These are phyloP conservation scores for Raphanus sativus DNA, from an alignment of 345 rosid genomes.

Conservation along the genomic window DNA sequence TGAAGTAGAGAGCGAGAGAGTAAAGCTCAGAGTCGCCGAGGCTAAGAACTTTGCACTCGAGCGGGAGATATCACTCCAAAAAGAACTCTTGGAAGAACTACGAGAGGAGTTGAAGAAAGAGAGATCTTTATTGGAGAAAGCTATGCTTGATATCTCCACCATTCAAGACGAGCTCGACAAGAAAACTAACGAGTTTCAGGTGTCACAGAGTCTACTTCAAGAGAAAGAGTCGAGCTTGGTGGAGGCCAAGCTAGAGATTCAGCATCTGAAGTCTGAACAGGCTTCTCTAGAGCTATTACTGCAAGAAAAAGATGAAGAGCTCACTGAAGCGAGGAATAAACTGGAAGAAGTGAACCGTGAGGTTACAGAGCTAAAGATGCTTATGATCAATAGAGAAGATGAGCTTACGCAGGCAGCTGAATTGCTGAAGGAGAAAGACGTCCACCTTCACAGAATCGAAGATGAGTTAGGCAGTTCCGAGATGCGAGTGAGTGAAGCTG, in stretches of 20 bases:
- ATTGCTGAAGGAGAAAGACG: slow-evolving; percentile 72
- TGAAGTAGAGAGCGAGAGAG: slow-evolving; percentile 73
- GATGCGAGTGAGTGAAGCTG: slow-evolving; percentile 62
- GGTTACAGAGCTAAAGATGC: slow-evolving; percentile 57
- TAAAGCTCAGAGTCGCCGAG: slow-evolving; percentile 64
- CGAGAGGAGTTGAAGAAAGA: slow-evolving; percentile 56
- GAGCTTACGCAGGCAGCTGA: slow-evolving; percentile 57
- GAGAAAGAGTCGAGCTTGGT: slow-evolving; percentile 67
- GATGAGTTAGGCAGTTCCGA: slow-evolving; percentile 55
- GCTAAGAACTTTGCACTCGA: slow-evolving; percentile 67
- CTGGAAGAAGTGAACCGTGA: slow-evolving; percentile 63
- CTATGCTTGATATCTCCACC: slow-evolving; percentile 46
- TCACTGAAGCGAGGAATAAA: slow-evolving; percentile 49
- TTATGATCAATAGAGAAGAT: slow-evolving; percentile 54
- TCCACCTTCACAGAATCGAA: slow-evolving; percentile 50
- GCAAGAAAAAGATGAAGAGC: slow-evolving; percentile 67
- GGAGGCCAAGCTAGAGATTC: slow-evolving; percentile 84
- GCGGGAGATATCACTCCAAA: slow-evolving; percentile 51
- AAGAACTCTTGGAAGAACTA: slow-evolving; percentile 50
- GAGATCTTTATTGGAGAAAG: slow-evolving; percentile 56
- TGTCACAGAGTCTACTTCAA: slow-evolving; percentile 54
- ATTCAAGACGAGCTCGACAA: slow-evolving; percentile 53
- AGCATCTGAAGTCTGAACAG: slow-evolving; percentile 67
- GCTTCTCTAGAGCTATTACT: slow-evolving; percentile 62
- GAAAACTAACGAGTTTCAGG: slow-evolving; percentile 53